Conservation (phyloP, 2,329 filamentous ascomycete species). For the Teratosphaeria viscida region DNA sequence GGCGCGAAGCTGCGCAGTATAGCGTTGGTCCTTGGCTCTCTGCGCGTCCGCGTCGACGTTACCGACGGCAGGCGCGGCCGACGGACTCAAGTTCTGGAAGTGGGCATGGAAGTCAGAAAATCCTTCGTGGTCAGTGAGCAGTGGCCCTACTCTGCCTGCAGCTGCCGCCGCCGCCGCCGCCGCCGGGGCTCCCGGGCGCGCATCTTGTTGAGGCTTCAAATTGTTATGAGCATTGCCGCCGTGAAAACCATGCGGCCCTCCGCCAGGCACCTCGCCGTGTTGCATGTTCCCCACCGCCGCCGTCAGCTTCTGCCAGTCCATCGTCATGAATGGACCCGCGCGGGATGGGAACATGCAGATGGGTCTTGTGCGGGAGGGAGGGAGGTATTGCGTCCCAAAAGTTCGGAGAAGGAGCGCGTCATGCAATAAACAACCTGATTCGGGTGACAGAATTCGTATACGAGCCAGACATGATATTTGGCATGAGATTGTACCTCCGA, state of each 20-base stretch:
- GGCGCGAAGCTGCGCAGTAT: slow-evolving; percentile 24
- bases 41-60: slow-evolving; percentile 2
- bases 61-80: background rate
- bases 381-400: no score
- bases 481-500: no score
- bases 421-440: no score
- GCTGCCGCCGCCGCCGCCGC: slow-evolving; percentile 2
- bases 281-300: slow-evolving; percentile 10
- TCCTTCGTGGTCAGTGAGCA: background rate
- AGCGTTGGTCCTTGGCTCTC: slow-evolving; percentile 16
- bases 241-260: slow-evolving; percentile 15
- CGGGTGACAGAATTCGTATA: no score
- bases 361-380: no score
- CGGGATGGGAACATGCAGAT: background rate
- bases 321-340: slow-evolving; percentile 1
- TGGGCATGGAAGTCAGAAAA: background rate
- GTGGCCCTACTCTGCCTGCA: background rate
- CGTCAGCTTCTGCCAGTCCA: slow-evolving; percentile 17
- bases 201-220: slow-evolving; percentile 2
- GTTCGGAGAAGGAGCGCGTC: no score
- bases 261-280: slow-evolving; percentile 9
- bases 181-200: slow-evolving; percentile 8
- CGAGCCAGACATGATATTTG: no score
- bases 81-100: background rate
- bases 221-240: slow-evolving; percentile 4